Percentiles rank a stretch among this genome's conserved stretches.
phyloP scores from a whole-genome alignment of 139 green algal species.

The Tetraselmis striata region DNA sequence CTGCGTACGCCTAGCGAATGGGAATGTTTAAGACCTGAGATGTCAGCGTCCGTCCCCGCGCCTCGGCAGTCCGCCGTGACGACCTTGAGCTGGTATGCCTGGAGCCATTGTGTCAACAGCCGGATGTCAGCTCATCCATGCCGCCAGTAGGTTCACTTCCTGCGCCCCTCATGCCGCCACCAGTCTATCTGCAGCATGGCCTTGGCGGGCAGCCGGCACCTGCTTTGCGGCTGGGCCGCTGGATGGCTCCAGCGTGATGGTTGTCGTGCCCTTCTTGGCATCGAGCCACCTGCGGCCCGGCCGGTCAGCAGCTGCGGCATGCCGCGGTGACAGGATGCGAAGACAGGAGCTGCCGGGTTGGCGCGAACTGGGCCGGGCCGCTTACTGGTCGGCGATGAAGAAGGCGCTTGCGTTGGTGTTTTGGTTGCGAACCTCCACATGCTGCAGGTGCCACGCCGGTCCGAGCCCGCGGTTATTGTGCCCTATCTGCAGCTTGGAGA shows the following conservation, averaged over 20 bases:
- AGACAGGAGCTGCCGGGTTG: no score
- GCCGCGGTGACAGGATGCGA: no score
- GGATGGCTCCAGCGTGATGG: constrained; percentile 28
- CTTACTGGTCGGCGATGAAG: constrained; percentile 30
- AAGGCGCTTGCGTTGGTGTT: constrained; percentile 2
- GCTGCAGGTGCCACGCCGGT: constrained; percentile 45
- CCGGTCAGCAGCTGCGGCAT: no score
- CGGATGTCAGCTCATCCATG: no score
- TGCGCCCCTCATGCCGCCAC: no score
- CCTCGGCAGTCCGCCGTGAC: constrained; percentile 9
- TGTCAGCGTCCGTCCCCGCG: constrained; percentile 1
- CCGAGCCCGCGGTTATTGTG: constrained; percentile 42
- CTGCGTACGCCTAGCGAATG: no score
- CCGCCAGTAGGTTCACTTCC: no score
- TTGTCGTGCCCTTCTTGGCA: constrained; percentile 33
- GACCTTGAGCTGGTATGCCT: constrained; percentile 4
- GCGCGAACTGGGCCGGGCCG: no score
- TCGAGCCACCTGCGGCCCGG: constrained; percentile 39
- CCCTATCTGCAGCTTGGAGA: constrained; percentile 28
- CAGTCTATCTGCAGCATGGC: background rate
- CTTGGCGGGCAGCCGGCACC: background rate
- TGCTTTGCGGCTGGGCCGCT: background rate
- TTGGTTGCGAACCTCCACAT: constrained; percentile 36
- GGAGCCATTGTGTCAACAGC: background rate
- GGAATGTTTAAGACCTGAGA: no score